Conservation (phyloP, 495 filamentous ascomycete species). For the Annulohypoxylon stygium region DNA sequence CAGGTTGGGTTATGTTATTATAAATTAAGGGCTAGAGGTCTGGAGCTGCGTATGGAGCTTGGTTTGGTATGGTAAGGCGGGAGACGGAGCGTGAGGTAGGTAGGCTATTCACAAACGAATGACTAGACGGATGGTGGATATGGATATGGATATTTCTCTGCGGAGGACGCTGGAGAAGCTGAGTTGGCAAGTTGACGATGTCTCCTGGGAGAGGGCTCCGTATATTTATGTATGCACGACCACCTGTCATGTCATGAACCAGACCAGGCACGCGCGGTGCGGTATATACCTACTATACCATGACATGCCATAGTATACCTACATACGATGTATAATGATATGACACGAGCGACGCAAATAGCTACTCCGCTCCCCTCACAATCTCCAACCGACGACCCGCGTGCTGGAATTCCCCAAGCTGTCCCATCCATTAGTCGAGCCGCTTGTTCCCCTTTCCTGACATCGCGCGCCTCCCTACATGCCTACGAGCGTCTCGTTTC, state of each 20-base stretch:
- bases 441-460: constrained; percentile 1
- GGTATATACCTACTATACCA: no score
- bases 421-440: constrained; percentile 14
- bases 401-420: constrained; percentile 18
- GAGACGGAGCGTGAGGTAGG: no score
- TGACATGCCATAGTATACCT: neutral
- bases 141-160: neutral
- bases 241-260: constrained; percentile 1
- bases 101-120: constrained; percentile 22
- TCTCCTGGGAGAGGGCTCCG: constrained; percentile 8
- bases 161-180: neutral
- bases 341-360: neutral
- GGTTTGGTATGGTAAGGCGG: neutral
- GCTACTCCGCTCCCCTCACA: neutral
- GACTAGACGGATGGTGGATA: constrained; percentile 15
- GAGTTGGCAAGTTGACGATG: constrained; percentile 11
- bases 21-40: constrained; percentile 11
- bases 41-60: neutral
- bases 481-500: constrained; percentile 13
- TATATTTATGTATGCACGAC: constrained; percentile 20
- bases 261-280: neutral
- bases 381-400: constrained; percentile 19
- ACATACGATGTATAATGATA: constrained; percentile 7
- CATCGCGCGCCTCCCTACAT: constrained; percentile 23
- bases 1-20: constrained; percentile 8